A percentile compares a stretch with the other conserved stretches of the same genome.
Conservation (phyloP, 2,329 filamentous ascomycete genomes). For the Botrytis byssoidea region DNA sequence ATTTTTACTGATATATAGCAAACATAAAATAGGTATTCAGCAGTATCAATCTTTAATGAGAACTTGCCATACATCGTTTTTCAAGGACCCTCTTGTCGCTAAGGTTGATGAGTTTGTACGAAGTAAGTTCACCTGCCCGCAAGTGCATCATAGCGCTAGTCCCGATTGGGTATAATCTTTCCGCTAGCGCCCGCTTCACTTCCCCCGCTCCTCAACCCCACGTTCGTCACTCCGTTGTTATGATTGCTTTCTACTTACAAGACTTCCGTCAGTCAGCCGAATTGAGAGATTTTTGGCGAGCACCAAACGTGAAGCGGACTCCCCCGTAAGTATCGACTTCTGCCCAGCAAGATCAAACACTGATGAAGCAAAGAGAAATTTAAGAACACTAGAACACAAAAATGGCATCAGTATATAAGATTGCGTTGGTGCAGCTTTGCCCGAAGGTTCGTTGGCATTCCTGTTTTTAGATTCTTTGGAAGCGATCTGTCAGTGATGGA, state of each 20-base stretch:
- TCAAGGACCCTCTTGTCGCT: not conserved
- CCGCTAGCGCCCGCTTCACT: not conserved
- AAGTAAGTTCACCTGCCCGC: not conserved
- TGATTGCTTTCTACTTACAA: not conserved
- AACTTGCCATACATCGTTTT: not conserved
- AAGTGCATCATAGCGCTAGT: not conserved
- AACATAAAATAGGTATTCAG: not conserved
- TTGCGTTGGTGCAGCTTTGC: conserved; percentile 20
- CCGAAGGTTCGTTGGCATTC: conserved; percentile 13
- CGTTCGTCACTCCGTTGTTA: not conserved
- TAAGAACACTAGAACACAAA: not conserved
- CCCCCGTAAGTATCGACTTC: not conserved
- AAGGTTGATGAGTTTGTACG: not conserved
- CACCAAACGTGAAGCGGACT: too few species aligned
- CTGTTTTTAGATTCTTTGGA: not conserved
- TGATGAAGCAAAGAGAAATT: not conserved
- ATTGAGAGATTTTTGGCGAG: not conserved
- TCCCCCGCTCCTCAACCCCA: not conserved
- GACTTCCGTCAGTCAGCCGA: too few species aligned
- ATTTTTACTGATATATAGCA: not conserved
- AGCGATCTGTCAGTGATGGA: not conserved
- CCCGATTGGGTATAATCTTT: not conserved
- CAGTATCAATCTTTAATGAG: not conserved
- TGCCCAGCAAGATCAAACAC: not conserved
- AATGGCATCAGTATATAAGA: conserved; percentile 17